Conservation (phyloP, 306 rosid genomes). For the Lithocarpus polystachyus region DNA sequence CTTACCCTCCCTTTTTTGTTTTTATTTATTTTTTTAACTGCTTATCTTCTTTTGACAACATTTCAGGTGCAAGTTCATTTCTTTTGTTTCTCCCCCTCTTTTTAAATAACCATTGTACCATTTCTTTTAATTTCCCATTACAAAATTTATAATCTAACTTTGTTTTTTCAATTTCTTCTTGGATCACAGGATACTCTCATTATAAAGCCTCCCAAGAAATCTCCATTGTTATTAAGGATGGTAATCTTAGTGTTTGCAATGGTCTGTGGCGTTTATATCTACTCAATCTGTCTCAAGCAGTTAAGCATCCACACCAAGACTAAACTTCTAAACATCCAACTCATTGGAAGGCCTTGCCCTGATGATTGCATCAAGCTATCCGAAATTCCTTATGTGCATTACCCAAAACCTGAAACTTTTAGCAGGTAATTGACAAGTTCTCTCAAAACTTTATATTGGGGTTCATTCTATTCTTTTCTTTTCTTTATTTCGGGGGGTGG, state of each 20-base stretch:
- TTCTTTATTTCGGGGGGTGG: too few species aligned
- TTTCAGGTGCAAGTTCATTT: background rate
- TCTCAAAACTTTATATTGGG: background rate
- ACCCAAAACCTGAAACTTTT: conserved; percentile 80
- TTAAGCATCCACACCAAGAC: conserved; percentile 46
- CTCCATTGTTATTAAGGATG: conserved; percentile 59
- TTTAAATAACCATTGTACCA: conserved; percentile 1
- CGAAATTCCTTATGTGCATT: conserved; percentile 48
- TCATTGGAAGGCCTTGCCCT: conserved; percentile 38
- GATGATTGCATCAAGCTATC: conserved; percentile 17
- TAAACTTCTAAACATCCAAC: conserved; percentile 40
- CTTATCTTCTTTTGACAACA: background rate
- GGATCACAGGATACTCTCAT: conserved; percentile 62
- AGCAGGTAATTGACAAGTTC: conserved; percentile 57
- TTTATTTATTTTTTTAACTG: background rate
- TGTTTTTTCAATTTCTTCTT: background rate
- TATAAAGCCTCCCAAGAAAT: conserved; percentile 73
- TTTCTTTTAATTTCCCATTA: conserved; percentile 3
- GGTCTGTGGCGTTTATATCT: conserved; percentile 63
- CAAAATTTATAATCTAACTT: background rate
- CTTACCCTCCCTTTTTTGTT: background rate
- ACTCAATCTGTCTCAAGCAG: conserved; percentile 75
- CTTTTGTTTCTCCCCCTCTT: background rate
- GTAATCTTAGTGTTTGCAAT: conserved; percentile 61
- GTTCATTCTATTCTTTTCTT: background rate